A percentile compares a stretch with the other conserved stretches of the same genome.
Evolutionary conservation across 345 rosid species (phyloP).

Genomic region (Alliaria petiolata): DNA sequence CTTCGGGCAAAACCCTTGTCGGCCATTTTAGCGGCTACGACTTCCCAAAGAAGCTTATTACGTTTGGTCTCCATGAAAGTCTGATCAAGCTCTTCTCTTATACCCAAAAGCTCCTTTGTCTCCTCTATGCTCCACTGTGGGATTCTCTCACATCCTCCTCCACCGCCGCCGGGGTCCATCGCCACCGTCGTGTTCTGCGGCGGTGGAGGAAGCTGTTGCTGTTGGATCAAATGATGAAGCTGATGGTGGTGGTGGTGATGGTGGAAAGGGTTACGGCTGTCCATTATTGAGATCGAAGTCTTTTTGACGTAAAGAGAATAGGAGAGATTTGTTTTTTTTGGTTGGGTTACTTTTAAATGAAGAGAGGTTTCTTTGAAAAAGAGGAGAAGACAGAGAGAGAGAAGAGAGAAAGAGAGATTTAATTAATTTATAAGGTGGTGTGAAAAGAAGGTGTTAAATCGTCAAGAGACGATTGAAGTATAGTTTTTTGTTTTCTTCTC

Average conservation of each 20-base stretch:
- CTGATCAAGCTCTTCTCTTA: conserved; percentile 85
- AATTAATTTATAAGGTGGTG: conserved; percentile 44
- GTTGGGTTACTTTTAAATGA: conserved; percentile 16
- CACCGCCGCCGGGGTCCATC: conserved; percentile 24
- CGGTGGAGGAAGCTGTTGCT: conserved; percentile 40
- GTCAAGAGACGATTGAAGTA: conserved; percentile 28
- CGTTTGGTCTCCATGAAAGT: conserved; percentile 94
- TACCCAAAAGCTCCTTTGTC: conserved; percentile 76
- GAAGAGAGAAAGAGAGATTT: conserved; percentile 27
- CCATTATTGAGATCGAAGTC: conserved; percentile 30
- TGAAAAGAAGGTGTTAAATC: conserved; percentile 69
- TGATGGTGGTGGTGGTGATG: conserved; percentile 42
- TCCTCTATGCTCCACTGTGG: conserved; percentile 96
- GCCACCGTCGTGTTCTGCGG: conserved; percentile 35
- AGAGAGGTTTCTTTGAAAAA: conserved; percentile 12
- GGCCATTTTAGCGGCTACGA: conserved; percentile 65
- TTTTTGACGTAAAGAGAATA: conserved; percentile 15
- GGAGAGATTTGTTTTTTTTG: not conserved
- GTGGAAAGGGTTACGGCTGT: conserved; percentile 49
- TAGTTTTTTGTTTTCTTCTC: conserved; percentile 18
- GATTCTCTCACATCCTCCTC: conserved; percentile 50
- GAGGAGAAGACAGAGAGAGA: conserved; percentile 21
- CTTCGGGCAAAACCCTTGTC: conserved; percentile 82
- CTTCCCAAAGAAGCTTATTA: conserved; percentile 89
- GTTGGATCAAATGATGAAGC: conserved; percentile 38